Percentiles rank a stretch among this genome's conserved stretches.
phyloP scores from a whole-genome alignment of 1,139 yeast genomes.

The Taphrina pruni region DNA sequence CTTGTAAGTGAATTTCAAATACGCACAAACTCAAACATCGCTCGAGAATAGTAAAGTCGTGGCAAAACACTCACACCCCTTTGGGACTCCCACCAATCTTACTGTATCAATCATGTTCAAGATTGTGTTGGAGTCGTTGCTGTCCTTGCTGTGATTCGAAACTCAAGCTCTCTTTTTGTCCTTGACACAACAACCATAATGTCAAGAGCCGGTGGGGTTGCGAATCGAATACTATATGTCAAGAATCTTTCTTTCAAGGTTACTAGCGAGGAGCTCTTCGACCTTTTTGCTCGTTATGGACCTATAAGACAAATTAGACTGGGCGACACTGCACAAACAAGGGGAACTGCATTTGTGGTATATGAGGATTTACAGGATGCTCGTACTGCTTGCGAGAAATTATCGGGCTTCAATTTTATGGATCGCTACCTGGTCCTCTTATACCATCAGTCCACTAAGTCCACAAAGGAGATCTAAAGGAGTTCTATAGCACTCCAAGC shows the following conservation, averaged over 20 bases:
- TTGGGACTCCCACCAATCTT: no score
- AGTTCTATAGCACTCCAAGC: no score
- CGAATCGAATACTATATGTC: constrained; percentile 55
- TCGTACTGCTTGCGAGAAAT: constrained; percentile 59
- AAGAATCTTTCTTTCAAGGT: constrained; percentile 66
- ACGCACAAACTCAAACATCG: no score
- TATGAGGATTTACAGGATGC: constrained; percentile 61
- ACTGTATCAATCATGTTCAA: no score
- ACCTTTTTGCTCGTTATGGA: constrained; percentile 64
- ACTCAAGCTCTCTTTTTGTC: neutral
- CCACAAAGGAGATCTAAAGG: constrained; percentile 20
- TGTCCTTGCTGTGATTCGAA: neutral
- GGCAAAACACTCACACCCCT: no score
- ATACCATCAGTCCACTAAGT: constrained; percentile 47
- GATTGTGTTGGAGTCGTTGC: no score
- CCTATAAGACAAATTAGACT: constrained; percentile 55
- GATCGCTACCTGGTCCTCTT: constrained; percentile 65
- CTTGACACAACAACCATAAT: neutral
- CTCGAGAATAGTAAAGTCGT: no score
- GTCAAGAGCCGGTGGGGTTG: constrained; percentile 35
- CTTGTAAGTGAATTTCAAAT: no score
- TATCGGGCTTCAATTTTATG: constrained; percentile 66
- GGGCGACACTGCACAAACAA: constrained; percentile 57
- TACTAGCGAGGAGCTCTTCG: constrained; percentile 59
- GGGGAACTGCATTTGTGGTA: constrained; percentile 66